Percentiles rank a stretch among this genome's conserved stretches.
Evolutionary conservation across 2,329 filamentous ascomycete genomes (phyloP).

Genomic region (Celoporthe dispersa): DNA sequence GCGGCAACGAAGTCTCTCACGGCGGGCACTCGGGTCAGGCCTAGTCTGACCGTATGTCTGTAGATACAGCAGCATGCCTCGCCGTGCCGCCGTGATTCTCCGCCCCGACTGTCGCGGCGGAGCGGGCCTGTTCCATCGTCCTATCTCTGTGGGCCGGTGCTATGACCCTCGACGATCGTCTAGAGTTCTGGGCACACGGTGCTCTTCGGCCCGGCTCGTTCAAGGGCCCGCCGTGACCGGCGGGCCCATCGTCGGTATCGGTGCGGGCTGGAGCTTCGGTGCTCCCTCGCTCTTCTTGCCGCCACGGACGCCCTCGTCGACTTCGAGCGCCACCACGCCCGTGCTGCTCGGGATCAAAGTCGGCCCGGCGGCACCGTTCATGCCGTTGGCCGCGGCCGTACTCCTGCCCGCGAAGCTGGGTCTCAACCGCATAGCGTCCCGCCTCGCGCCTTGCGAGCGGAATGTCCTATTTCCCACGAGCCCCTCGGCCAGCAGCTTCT

Average conservation of each 20-base stretch:
- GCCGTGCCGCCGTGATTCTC: neutral
- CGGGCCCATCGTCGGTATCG: constrained; percentile 41
- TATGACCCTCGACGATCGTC: neutral
- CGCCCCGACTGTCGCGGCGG: neutral
- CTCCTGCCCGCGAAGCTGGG: constrained; percentile 27
- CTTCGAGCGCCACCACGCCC: constrained; percentile 37
- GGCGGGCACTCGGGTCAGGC: neutral
- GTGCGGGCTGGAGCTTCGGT: constrained; percentile 48
- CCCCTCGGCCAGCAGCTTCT: constrained; percentile 42
- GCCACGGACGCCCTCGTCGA: constrained; percentile 48
- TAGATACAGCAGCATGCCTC: neutral
- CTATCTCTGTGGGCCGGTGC: neutral
- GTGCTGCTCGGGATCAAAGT: neutral
- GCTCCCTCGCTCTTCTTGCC: constrained; percentile 39
- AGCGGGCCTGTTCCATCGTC: neutral
- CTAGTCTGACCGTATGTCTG: neutral
- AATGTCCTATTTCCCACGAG: constrained; percentile 52
- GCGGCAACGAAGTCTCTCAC: neutral
- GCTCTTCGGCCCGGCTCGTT: neutral
- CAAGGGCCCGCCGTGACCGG: constrained; percentile 17
- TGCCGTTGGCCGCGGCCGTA: constrained; percentile 3
- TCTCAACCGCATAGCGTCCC: constrained; percentile 42
- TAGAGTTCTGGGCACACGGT: neutral
- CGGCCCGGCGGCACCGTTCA: neutral
- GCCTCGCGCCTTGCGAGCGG: constrained; percentile 58